phyloP scores from a whole-genome alignment of 1,284 basidiomycete genomes.

The Papiliotrema laurentii region DNA sequence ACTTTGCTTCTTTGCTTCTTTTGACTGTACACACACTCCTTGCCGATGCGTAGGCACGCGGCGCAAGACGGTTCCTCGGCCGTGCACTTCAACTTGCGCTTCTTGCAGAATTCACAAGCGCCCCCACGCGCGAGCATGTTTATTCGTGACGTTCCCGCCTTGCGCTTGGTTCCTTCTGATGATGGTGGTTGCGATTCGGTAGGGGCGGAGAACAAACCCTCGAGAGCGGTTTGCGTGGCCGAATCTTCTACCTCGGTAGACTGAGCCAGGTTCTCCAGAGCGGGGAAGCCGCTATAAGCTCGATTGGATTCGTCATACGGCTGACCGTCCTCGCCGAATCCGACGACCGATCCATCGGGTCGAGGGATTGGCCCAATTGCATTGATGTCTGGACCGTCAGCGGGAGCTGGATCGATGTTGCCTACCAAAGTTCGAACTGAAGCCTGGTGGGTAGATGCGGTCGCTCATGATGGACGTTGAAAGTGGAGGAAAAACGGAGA shows the following conservation, averaged over 20 bases:
- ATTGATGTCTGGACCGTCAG: background rate
- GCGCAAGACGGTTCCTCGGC: conserved; percentile 41
- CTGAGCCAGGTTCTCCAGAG: background rate
- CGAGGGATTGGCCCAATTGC: background rate
- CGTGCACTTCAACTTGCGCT: conserved; percentile 45
- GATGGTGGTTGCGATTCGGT: background rate
- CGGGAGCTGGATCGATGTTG: too few species aligned
- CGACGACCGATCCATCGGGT: background rate
- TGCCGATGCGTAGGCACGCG: conserved; percentile 32
- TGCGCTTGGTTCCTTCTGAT: conserved; percentile 19
- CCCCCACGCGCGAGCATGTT: conserved; percentile 45
- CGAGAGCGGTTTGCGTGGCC: background rate
- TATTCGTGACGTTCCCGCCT: conserved; percentile 31
- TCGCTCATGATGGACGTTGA: background rate
- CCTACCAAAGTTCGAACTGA: background rate
- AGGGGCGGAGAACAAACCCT: background rate
- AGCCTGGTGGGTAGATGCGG: background rate
- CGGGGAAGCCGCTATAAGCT: too few species aligned
- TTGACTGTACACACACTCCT: conserved; percentile 44
- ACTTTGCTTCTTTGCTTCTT: conserved; percentile 43
- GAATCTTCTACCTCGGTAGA: background rate
- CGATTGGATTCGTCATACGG: background rate
- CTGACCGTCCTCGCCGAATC: background rate
- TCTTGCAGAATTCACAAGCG: conserved; percentile 48
- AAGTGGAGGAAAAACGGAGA: conserved; percentile 4